Base-by-base conservation (phyloP, 1,139 yeast genomes). In the Schizosaccharomyces versatilis region DNA sequence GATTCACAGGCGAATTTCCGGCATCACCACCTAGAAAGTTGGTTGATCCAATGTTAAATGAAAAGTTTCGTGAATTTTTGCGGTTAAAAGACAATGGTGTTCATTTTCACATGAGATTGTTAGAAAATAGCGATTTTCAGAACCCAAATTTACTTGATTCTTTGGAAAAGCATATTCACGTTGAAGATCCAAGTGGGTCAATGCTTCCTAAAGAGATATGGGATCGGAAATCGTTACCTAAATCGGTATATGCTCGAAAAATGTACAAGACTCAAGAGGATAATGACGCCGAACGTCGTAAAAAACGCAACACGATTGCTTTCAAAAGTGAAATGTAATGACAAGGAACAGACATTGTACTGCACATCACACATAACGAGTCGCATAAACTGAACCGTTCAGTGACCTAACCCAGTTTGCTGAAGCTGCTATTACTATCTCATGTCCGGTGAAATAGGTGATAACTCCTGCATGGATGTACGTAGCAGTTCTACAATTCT, bases 401-500 rank as follows among this genome's bases (percentile, higher is more conserved):
- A 24, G 32, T 24, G 5, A 24, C 5, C 5, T 24, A 24, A 24
- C 5, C 32, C 32, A 24, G 32, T 2, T 3, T 24, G 32, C 32
- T 24, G 32, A 24, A 24, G n/a, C 5, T 24, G 32, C 5, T 24
- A 24, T 24, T 24, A 2, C 5, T 24, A 24, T 24, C 32, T 24
- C 5, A 5, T 24, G 32, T 24, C 32, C 32, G 49, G 15, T 24
- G 49, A 14, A 24, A n/a, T 44, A 9, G 49, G 49, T 19, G 49
- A 32, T n/a, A 44, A 44, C 9, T 44, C 49, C 42, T 51, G 51
- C 40, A 56, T 38, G 2, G 58, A 52, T 73, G 90, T 77, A 41
- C 90, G 74, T 14, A 90, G 68, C 54, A 85, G 70, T 66, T 90
- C 98, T 39, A 90, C 73, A 15, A 90, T 69, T 56, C 86, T 71